Conservation (phyloP, 805 yeast species). For the Sporopachydermia quercuum region DNA sequence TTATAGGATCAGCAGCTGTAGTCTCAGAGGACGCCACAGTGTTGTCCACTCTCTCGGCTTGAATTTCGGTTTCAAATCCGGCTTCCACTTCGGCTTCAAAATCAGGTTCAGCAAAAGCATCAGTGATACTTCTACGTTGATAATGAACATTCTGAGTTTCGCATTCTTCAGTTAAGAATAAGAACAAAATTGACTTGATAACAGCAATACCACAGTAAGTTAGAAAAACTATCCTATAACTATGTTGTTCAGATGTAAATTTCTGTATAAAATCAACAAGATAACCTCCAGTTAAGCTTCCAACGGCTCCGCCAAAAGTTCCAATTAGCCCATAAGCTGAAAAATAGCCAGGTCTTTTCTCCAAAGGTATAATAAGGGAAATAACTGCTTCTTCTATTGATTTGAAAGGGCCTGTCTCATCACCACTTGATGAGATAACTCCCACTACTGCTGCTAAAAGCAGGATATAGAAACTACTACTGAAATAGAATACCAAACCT, state of each 20-base stretch:
- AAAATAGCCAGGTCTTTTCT: constrained; percentile 54
- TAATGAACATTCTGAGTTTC: constrained; percentile 22
- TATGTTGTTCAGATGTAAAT: constrained; percentile 18
- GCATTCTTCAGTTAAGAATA: constrained; percentile 28
- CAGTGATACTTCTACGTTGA: no score
- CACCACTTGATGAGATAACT: constrained; percentile 80
- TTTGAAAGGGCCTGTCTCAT: constrained; percentile 83
- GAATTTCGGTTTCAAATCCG: background rate
- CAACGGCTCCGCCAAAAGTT: constrained; percentile 60
- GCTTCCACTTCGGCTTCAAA: background rate
- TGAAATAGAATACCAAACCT: constrained; percentile 49
- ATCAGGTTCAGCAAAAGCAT: background rate
- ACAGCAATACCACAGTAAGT: constrained; percentile 41
- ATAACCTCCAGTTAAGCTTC: constrained; percentile 50
- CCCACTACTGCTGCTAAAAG: constrained; percentile 66
- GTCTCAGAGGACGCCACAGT: background rate
- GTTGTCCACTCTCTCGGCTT: no score
- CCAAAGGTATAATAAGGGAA: constrained; percentile 60
- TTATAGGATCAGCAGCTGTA: background rate
- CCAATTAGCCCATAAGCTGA: constrained; percentile 61
- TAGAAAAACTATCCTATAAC: constrained; percentile 44
- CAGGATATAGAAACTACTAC: constrained; percentile 37
- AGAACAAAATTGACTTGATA: constrained; percentile 28
- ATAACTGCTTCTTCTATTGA: constrained; percentile 73
- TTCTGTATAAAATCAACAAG: constrained; percentile 32